Base-by-base conservation (phyloP, 306 rosid genomes). In the Crotalaria pallida region DNA sequence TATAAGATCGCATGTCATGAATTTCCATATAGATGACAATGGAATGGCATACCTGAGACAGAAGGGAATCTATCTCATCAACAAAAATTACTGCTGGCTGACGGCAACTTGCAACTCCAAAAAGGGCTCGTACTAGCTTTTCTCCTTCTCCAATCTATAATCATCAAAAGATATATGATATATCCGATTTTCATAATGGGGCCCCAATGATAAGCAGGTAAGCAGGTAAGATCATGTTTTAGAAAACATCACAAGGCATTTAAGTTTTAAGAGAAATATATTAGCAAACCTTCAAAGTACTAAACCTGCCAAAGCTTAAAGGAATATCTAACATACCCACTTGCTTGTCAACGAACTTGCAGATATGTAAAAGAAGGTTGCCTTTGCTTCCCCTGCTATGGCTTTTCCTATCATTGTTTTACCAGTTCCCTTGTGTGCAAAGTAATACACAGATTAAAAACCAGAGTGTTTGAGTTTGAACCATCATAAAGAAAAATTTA, bases 361-460 rank as follows among this genome's bases (percentile, higher is more conserved):
- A 69, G 96, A 94, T 77, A 94, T 87, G 85, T 91, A 94, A 84
- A 94, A 94, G 81, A 94, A 94, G 45, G 99, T 87, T 78, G 97
- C 99, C 77, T 91, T 87, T 38, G 99, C 99, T 85, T 94, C 97
- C 81, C 99, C 99, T 64, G 97, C 97, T 77, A 88, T 94, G 78
- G 99, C 97, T 84, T 94, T 94, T 69, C 99, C 99, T 21, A 94
- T 91, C 97, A 94, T 94, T 71, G 99, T 94, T 85, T 94, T 94
- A 16, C 99, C 99, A 16, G 97, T 91, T 78, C 99, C 99, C 97
- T 94, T 74, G 58, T 84, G 76, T 65, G 72, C 62, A 60, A 36
- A 79, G 73, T 10, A 58, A 19, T 50, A 80, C 26, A 51, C 43
- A 65, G 44, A 65, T 80, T 53, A 26, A 52, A 77, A 34, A 45